Evolutionary conservation across 306 rosid species (phyloP), one percentile per base, ranked within the genome.

Genomic region (Cicer pinnatifidum): DNA sequence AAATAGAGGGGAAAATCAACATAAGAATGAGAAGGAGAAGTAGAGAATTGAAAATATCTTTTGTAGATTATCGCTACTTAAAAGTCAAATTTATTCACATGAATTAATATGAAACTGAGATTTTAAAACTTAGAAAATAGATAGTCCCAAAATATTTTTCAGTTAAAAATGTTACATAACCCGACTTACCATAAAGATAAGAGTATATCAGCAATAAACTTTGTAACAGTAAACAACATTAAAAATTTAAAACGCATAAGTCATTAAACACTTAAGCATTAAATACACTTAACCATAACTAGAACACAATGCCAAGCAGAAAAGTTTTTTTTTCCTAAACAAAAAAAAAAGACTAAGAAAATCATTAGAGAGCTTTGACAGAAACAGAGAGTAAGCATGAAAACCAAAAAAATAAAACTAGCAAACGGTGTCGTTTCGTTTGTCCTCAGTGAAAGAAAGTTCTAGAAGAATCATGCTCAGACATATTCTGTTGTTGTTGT

Each of bases 401-500:
- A 6, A 20, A 8, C 65, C 7, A 23, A 58, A 33, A 57, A 20
- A 4, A 1, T 1, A 9, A 16, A 7, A n/a, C 8, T 0, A 3
- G 3, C 40, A 41, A 65, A 41, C 69, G 51, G 33, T 16, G 52
- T 17, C 16, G 70, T 64, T 64, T 64, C 0, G 37, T 38, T 3
- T 1, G 11, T 13, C 0, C 3, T 67, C 23, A 67, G 44, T 66
- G 16, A 71, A 81, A 73, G 78, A 50, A 20, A 35, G 76, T 20
- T 46, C 47, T 62, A 11, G 86, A 63, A 15, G 75, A 75, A 82
- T 23, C 17, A 39, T 67, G 38, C 11, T 69, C 58, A 8, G 75
- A 38, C 28, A 54, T 13, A n/a, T 46, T 9, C 35, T 59, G 79
- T 7, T 50, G 80, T 0, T 41, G 57, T 1, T 68, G 58, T 44